Evolutionary conservation across 78 protist genomes (phyloP), one percentile per base, ranked within the genome.

Genomic region (Chrysochromulina parva): DNA sequence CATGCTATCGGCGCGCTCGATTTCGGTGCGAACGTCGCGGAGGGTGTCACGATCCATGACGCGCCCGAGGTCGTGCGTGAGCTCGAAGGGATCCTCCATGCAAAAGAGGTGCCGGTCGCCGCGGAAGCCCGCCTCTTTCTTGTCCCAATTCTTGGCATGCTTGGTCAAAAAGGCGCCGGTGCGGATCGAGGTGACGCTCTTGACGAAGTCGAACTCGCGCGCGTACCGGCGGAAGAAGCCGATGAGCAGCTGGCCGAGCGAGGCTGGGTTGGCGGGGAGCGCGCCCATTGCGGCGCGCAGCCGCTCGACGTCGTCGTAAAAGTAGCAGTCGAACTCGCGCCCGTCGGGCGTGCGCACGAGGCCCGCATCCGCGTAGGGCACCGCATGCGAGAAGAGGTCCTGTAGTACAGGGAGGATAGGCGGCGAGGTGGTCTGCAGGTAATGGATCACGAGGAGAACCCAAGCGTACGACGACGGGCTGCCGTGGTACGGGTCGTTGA

Each of bases 61-160:
- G 20, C 86, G 58, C 24, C 86, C 86, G 48, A 78, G 47, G 62
- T 78, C 86, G 50, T 78, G 86, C 14, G 60, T 53, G n/a, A 78
- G 62, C 47, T 78, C 86, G 86, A 78, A 78, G 28, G 86, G 86
- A 47, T 78, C 86, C 60, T 78, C 86, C 47, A 78, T 78, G 60
- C 86, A 78, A 48, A 78, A 53, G 13, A 78, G 86, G 62, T 78
- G 86, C 16, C 57, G 47, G 86, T 78, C 62, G 62, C 86, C 86
- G 19, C 57, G 60, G 62, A 52, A 9, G 86, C 86, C 86, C 0
- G 22, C 19, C 85, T 48, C 85, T 28, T 52, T 76, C 22, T 53
- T 74, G 14, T 53, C 48, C 82, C 82, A 74, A 11, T 55, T n/a
- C 58, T 74, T 74, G 14, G 38, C 82, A 7, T 74, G 53, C 55